Percentiles rank a stretch among this genome's conserved stretches.
These are phyloP conservation scores for Pichia cabralensis DNA, from an alignment of 805 yeast genomes.

Conservation along the genomic window DNA sequence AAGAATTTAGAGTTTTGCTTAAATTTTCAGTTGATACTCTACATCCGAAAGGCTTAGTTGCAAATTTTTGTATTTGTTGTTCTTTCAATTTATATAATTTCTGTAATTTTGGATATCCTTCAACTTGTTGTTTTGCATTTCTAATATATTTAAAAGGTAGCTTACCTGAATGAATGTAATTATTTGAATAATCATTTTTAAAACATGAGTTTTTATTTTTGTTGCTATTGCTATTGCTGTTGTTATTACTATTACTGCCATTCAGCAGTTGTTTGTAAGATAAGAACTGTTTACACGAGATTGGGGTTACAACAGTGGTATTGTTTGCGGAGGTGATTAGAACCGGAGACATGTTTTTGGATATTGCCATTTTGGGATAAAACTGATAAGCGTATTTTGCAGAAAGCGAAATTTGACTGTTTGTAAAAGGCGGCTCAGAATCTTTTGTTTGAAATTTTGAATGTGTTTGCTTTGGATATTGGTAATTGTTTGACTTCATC, in stretches of 20 bases:
- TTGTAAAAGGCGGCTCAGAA: too few relatives aligned
- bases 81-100: conserved; percentile 56
- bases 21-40: conserved; percentile 44
- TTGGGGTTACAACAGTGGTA: neutral
- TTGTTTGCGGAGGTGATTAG: neutral
- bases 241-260: neutral
- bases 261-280: too few relatives aligned
- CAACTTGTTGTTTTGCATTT: conserved; percentile 56
- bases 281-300: too few relatives aligned
- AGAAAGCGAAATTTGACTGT: too few relatives aligned
- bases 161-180: conserved; percentile 52
- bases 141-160: conserved; percentile 57
- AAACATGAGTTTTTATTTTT: conserved; percentile 11
- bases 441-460: too few relatives aligned
- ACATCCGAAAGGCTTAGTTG: conserved; percentile 58
- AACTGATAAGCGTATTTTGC: conserved; percentile 1
- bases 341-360: conserved; percentile 1
- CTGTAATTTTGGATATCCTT: conserved; percentile 81
- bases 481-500: neutral
- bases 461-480: too few relatives aligned
- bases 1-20: conserved; percentile 43
- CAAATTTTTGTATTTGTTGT: conserved; percentile 41
- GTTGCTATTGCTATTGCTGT: neutral
- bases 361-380: neutral
- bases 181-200: conserved; percentile 67